Conservation (phyloP, 2,329 filamentous ascomycete genomes). For the Clonostachys chloroleuca region DNA sequence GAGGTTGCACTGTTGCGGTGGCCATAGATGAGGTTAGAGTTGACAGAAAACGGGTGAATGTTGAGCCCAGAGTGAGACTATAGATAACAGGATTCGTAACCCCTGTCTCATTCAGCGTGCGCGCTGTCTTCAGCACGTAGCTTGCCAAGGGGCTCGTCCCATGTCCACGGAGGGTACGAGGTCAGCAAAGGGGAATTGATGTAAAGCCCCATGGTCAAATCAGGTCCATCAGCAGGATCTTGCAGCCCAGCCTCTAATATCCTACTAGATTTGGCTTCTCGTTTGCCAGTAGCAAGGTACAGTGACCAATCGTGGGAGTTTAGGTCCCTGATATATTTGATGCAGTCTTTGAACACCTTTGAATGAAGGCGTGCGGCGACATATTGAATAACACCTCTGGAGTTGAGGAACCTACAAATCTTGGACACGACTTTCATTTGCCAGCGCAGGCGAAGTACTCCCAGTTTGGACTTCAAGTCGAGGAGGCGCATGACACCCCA, state of each 20-base stretch:
- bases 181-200: neutral
- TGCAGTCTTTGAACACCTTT: conserved; percentile 56
- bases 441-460: conserved; percentile 47
- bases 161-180: conserved; percentile 15
- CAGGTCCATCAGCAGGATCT: neutral
- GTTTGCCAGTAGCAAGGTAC: conserved; percentile 45
- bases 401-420: conserved; percentile 52
- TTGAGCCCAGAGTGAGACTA: conserved; percentile 24
- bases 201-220: neutral
- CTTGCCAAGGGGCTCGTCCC: conserved; percentile 24
- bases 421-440: conserved; percentile 58
- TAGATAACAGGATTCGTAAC: conserved; percentile 30
- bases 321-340: conserved; percentile 53
- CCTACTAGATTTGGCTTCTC: conserved; percentile 2
- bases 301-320: conserved; percentile 51
- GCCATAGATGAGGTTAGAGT: conserved; percentile 27
- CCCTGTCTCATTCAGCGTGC: conserved; percentile 16
- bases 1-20: conserved; percentile 20
- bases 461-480: conserved; percentile 54
- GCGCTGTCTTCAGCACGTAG: conserved; percentile 20
- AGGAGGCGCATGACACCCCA: conserved; percentile 54
- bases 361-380: conserved; percentile 50
- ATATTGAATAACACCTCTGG: conserved; percentile 50
- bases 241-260: neutral
- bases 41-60: conserved; percentile 29